phyloP scores from a whole-genome alignment of 31 red algal species.

The Odonthalia washingtoniensis region DNA sequence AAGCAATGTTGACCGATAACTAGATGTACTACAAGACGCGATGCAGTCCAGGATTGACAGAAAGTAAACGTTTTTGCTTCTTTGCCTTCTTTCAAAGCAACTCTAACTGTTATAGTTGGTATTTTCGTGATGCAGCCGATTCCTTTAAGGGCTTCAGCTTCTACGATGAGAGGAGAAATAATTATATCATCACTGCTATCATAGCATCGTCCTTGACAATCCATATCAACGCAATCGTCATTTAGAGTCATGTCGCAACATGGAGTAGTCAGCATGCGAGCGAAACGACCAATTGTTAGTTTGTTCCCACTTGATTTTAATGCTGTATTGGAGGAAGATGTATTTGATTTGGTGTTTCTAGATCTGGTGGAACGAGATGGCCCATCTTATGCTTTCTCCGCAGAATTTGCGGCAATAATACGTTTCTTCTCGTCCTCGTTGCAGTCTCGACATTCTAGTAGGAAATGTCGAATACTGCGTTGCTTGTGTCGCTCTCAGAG shows the following conservation, averaged over 20 bases:
- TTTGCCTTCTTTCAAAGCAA: slow-evolving; percentile 24
- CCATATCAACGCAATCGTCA: neutral
- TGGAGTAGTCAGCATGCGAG: neutral
- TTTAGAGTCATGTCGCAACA: neutral
- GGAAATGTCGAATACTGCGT: too few relatives aligned
- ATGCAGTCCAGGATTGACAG: neutral
- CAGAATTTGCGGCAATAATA: too few relatives aligned
- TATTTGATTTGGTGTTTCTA: too few relatives aligned
- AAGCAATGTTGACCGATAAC: neutral
- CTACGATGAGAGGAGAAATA: neutral
- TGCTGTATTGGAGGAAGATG: neutral
- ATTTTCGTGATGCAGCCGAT: neutral
- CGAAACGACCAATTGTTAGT: neutral
- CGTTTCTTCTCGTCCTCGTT: too few relatives aligned
- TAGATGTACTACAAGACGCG: neutral
- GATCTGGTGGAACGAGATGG: too few relatives aligned
- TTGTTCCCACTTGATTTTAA: neutral
- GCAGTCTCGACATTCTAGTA: too few relatives aligned
- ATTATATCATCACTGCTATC: slow-evolving; percentile 26
- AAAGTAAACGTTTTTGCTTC: slow-evolving; percentile 21
- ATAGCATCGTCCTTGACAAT: neutral
- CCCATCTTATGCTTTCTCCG: too few relatives aligned
- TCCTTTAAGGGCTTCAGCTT: neutral
- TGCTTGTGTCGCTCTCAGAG: too few relatives aligned
- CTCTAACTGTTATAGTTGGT: neutral